Base-by-base conservation (phyloP, 306 rosid genomes). In the Lablab purpureus region DNA sequence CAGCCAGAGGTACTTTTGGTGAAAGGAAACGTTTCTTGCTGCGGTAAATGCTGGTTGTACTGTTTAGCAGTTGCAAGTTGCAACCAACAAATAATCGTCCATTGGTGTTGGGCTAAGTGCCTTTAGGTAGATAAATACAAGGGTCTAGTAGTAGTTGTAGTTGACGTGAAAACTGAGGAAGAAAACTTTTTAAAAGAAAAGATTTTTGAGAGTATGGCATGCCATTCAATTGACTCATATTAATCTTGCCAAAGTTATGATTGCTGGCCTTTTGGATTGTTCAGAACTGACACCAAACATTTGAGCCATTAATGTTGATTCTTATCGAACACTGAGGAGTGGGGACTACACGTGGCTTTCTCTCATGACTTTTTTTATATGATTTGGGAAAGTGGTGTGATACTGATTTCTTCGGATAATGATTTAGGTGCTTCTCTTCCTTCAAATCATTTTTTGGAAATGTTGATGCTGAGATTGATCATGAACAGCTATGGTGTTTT, bases 401-500 rank as follows among this genome's bases (percentile, higher is more conserved):
- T 68, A 28, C 81, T 75, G 77, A 81, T 37, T 7, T 67, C 56
- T 8, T 46, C 32, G 67, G 58, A 75, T 81, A 66, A 58, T 4
- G 2, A 45, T 81, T 75, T 43, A 69, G 58, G 76, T 49, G 58
- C 73, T 36, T 75, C 73, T 13, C 3, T 56, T 64, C 56, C 70
- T 56, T 68, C 77, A 74, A 41, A 30, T 45, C 45, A 3, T 45
- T 81, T n/a, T 25, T 37, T 47, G 59, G 77, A 52, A 22, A 56
- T 58, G 18, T 22, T 75, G 72, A 41, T 50, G 10, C 58, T 54
- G 34, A 23, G 75, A 54, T 25, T 40, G 69, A 21, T 67, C 49
- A 68, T 81, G 81, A 49, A 68, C 81, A 81, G 81, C 77, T 75
- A 75, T 37, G 46, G n/a, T 21, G 49, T 9, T 40, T 49, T 68